Base-by-base conservation (phyloP, 805 yeast species). In the Sungouiella blattae region DNA sequence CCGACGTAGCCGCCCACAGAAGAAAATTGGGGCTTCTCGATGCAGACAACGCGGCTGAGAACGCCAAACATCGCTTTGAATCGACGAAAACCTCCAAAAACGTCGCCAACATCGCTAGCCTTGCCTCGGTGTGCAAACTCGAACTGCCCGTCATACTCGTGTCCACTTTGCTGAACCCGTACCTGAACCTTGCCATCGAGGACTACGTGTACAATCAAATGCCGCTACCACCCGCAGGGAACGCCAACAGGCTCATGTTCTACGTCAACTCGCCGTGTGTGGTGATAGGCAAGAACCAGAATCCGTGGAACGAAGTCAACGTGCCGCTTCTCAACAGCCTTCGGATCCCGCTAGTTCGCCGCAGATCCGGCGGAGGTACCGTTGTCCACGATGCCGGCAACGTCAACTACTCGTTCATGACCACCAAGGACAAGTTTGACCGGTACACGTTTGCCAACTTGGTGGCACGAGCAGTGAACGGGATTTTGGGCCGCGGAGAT, bases 281-380 rank as follows among this genome's bases (percentile, higher is more conserved):
- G n/a, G 95, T 93, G 2, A 69, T 93, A 9, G 99, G 99, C 0
- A 87, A 94, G 52, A 93, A 93, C 53, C 99, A 93, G 59, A 93
- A 88, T 44, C 95, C 96, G 2, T 91, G 91, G 87, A 76, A 79
- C 39, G 99, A 93, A 55, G 72, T 80, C 26, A 84, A 86, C 49
- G 37, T 93, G 2, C 70, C 77, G 0, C 51, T 77, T 11, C 61
- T 85, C 4, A 61, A 69, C 4, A 46, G 64, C 1, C 56, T 74
- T 3, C 64, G 64, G 3, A 69, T 86, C 17, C 91, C 95, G 0
- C 52, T 89, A 6, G 54, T 93, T 5, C 67, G 99, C 47, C 67
- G 99, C 37, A 65, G 74, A 31, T 81, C 93, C 6, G 99, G 99
- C 0, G 99, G 99, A 2, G 99, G 99, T 0, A 79, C 97, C 0